phyloP scores from a whole-genome alignment of 345 rosid species.

The Isatis tinctoria region DNA sequence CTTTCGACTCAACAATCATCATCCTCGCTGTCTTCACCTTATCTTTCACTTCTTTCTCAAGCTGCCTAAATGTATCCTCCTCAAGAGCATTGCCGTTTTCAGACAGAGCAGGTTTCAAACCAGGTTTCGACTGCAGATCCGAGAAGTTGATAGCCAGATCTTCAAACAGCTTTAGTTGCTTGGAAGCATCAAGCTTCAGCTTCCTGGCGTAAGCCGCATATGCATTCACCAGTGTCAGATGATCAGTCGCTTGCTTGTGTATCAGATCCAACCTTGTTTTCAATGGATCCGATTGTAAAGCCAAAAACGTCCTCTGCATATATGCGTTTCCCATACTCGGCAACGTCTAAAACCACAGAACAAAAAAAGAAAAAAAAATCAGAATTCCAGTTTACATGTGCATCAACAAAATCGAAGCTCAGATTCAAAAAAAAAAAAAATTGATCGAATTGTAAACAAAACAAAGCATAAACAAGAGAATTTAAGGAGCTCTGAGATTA shows the following conservation, averaged over 20 bases:
- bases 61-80: constrained; percentile 68
- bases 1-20: constrained; percentile 76
- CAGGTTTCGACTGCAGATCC: constrained; percentile 49
- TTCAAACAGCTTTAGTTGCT: constrained; percentile 67
- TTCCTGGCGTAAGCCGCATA: constrained; percentile 94
- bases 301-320: constrained; percentile 60
- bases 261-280: constrained; percentile 82
- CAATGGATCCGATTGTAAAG: constrained; percentile 76
- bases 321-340: constrained; percentile 58
- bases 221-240: constrained; percentile 68
- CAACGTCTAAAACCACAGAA: constrained; percentile 38
- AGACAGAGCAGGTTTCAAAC: constrained; percentile 45
- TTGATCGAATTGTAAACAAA: neutral
- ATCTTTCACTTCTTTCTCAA: constrained; percentile 93
- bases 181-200: constrained; percentile 81
- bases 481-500: neutral
- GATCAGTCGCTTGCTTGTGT: constrained; percentile 84
- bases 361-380: neutral
- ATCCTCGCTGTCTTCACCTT: constrained; percentile 62
- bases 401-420: neutral
- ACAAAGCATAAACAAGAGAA: neutral
- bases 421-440: neutral
- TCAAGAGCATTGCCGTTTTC: constrained; percentile 47
- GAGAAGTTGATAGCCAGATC: constrained; percentile 70
- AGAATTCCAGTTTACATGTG: neutral